Evolutionary conservation across 192 early-diverging fungal species (phyloP), one percentile per base, ranked within the genome.

Genomic region (Entomortierella chlamydospora): DNA sequence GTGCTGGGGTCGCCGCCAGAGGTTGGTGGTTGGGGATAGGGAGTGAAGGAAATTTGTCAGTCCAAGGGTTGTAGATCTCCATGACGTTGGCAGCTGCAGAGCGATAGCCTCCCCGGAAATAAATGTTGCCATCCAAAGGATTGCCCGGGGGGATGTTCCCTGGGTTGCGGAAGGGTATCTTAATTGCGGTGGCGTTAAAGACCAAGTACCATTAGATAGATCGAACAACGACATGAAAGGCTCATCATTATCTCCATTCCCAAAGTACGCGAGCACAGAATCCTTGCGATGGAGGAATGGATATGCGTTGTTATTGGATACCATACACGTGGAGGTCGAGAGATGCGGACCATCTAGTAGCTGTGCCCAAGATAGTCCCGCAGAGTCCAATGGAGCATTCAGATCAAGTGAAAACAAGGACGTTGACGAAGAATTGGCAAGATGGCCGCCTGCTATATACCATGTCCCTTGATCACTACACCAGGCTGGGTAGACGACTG

Each of bases 61-160:
- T 52, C 28, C 29, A 50, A 11, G 73, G 73, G 34, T 68, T 52
- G 9, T 68, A 77, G 11, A 77, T 41, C 29, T 77, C 73, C 64
- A 77, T 68, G 4, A 53, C 63, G 26, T 61, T 17, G 8, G 33
- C 43, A 10, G 2, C 23, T 23, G 30, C 25, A 7, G 53, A 57
- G 5, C 41, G 49, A 9, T 68, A 61, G 22, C 73, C 65, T 57
- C 73, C 73, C 4, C 73, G 50, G 31, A 58, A 63, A 41, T 77
- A 77, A 0, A 77, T 77, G 57, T 62, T 56, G 52, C 73, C 73
- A 23, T 77, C 64, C 22, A 60, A 20, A 10, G 73, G 58, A n/a
- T 68, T 68, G 30, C 53, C 42, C n/a, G 62, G 31, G 6, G 59
- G 49, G 18, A 57, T 23, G 0, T 62, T 31, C 0, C 64, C 73